Percentiles rank a stretch among this genome's conserved stretches.
Conservation (phyloP, 768 basidiomycete genomes). For the Galerina sulciceps region DNA sequence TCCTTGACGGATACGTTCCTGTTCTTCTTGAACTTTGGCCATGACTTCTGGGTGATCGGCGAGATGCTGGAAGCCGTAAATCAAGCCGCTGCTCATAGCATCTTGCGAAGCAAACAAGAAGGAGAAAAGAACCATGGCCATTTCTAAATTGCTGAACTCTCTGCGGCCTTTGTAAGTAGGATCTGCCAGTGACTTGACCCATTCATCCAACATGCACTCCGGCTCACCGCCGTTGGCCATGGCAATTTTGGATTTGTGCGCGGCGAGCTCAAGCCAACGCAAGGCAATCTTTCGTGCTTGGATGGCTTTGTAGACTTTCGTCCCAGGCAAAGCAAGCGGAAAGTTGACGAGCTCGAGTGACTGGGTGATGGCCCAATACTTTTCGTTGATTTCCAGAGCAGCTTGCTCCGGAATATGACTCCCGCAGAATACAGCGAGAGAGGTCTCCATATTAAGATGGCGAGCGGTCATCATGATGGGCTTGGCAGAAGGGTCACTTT, state of each 20-base stretch:
- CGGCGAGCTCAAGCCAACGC: constrained; percentile 79
- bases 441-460: constrained; percentile 96
- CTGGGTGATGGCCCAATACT: constrained; percentile 95
- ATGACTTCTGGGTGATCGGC: constrained; percentile 91
- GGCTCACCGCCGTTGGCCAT: constrained; percentile 84
- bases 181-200: constrained; percentile 77
- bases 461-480: constrained; percentile 92
- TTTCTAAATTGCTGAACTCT: constrained; percentile 92
- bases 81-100: constrained; percentile 96
- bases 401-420: constrained; percentile 83
- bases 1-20: constrained; percentile 79
- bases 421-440: constrained; percentile 95
- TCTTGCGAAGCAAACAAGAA: constrained; percentile 98
- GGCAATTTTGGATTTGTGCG: constrained; percentile 75
- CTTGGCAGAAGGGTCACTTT: constrained; percentile 50
- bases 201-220: constrained; percentile 91
- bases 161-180: constrained; percentile 74
- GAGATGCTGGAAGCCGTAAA: constrained; percentile 95
- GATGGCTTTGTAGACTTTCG: constrained; percentile 93
- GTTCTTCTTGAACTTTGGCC: constrained; percentile 90
- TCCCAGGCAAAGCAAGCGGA: constrained; percentile 92
- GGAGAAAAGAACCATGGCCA: constrained; percentile 95
- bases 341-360: constrained; percentile 99
- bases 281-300: constrained; percentile 88
- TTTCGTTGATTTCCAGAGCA: constrained; percentile 81